Conservation (phyloP, 345 rosid genomes). For the Salix purpurea region DNA sequence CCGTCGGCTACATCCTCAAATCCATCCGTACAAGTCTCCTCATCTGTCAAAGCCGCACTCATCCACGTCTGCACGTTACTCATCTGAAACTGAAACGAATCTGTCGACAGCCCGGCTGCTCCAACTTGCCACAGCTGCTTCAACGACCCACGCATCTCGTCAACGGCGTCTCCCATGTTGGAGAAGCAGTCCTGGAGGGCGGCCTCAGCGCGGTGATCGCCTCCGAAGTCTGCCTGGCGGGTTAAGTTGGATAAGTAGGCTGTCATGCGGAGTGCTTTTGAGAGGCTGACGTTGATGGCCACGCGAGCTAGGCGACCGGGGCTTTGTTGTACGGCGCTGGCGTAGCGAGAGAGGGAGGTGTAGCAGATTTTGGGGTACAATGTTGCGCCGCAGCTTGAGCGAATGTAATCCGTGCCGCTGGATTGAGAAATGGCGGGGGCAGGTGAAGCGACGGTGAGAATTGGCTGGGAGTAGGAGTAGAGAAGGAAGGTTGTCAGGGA, state of each 20-base stretch:
- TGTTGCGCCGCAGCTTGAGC: constrained; percentile 64
- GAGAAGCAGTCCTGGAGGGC: constrained; percentile 84
- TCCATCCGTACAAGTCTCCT: constrained; percentile 92
- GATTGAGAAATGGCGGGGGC: constrained; percentile 3
- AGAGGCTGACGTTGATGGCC: constrained; percentile 60
- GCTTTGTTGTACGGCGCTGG: constrained; percentile 43
- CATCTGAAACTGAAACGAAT: constrained; percentile 62
- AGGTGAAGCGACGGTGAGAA: constrained; percentile 24
- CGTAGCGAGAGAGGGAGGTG: constrained; percentile 57
- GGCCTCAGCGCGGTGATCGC: constrained; percentile 44
- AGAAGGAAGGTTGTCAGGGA: constrained; percentile 29
- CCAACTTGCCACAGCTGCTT: constrained; percentile 59
- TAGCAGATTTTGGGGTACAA: constrained; percentile 78
- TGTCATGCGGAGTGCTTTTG: constrained; percentile 43
- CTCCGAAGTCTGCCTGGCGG: constrained; percentile 51
- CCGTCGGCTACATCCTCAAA: constrained; percentile 42
- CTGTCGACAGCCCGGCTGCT: constrained; percentile 31
- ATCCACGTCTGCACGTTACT: constrained; percentile 92
- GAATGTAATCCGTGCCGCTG: constrained; percentile 60
- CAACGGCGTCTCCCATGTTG: constrained; percentile 79
- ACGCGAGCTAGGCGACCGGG: constrained; percentile 59
- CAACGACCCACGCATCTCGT: constrained; percentile 71
- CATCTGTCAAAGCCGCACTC: constrained; percentile 85
- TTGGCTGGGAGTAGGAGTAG: constrained; percentile 18
- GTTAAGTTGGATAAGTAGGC: constrained; percentile 55